Base-by-base conservation (phyloP, 2,329 filamentous ascomycete genomes). In the Xylariaceae sp. region DNA sequence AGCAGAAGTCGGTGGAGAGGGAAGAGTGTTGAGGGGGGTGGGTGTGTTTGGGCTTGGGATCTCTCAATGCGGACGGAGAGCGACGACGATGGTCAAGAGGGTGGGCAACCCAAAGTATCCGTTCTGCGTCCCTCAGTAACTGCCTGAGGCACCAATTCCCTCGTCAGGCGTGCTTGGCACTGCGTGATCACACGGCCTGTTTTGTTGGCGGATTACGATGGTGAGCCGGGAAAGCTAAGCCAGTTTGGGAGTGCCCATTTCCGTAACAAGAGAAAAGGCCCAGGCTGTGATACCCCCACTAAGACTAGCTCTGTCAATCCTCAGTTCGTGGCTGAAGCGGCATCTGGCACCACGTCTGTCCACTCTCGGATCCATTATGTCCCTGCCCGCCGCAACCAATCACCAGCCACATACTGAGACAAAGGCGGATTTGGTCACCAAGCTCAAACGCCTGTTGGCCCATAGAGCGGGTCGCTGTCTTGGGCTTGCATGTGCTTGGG, bases 81-180 rank as follows among this genome's bases (percentile, higher is more conserved):
- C 42, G 48, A 33, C 34, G 44, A 45, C 16, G 45, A 50, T 22
- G 42, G 39, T 31, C n/a, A 41, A 13, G 41, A 34, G 44, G 40
- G 56, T 58, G 56, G 56, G 56, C 47, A 50, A 39, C 31, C 33
- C 50, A 18, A 16, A 34, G 48, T 58, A 58, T 34, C 53, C 56
- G 56, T 58, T 55, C 48, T 31, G 34, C 4, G 48, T 39, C 42
- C 10, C 19, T 33, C 22, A 28, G 39, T 36, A 3, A 31, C 17
- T 50, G 53, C 54, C 56, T 56, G 46, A 58, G 56, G 56, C 51
- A 56, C 40, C 50, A 44, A 46, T 39, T 40, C 38, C 22, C 22
- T 28, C 22, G 22, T 28, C 22, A 28, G 22, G 22, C 22, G 7
- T 28, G 22, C 22, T 28, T 28, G 22, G 22, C 22, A 7, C 22